These are phyloP conservation scores for Trypanosoma brucei DNA, from an alignment of 208 protist species.

Conservation along the genomic window DNA sequence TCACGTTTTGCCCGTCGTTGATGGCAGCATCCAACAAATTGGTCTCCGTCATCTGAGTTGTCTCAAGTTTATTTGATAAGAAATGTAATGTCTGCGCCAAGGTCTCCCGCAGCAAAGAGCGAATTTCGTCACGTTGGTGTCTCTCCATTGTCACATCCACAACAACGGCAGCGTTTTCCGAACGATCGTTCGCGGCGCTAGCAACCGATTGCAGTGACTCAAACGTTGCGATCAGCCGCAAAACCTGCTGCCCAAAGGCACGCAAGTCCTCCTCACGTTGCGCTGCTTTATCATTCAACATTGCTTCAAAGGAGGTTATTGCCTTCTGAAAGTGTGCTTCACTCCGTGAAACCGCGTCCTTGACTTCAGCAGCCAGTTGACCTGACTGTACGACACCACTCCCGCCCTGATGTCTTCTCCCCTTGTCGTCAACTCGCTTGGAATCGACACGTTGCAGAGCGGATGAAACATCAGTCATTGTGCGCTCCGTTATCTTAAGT, in stretches of 20 bases:
- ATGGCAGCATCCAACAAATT: conserved; percentile 57
- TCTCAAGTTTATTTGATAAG: conserved; percentile 34
- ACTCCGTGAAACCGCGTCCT: conserved; percentile 5
- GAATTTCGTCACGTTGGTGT: conserved; percentile 10
- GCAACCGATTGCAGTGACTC: conserved; percentile 1
- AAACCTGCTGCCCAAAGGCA: conserved; percentile 18
- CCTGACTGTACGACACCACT: not conserved
- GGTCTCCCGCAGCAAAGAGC: conserved; percentile 22
- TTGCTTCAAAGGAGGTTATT: conserved; percentile 13
- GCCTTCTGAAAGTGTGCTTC: conserved; percentile 17
- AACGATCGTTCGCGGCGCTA: not conserved
- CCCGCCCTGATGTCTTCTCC: not conserved
- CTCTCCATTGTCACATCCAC: not conserved
- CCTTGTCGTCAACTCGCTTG: not conserved
- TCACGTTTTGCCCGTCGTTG: conserved; percentile 51
- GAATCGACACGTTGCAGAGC: conserved; percentile 23
- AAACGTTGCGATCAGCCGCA: conserved; percentile 16
- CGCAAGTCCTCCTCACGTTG: conserved; percentile 9
- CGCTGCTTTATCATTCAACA: conserved; percentile 6
- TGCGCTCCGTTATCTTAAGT: not conserved
- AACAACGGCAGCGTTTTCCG: not conserved
- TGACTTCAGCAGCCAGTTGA: not conserved
- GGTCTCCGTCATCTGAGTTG: conserved; percentile 42
- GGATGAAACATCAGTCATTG: conserved; percentile 12
- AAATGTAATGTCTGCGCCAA: conserved; percentile 36